Evolutionary conservation across 2,329 filamentous ascomycete genomes (phyloP).

Genomic region (Apiospora pterosperma): DNA sequence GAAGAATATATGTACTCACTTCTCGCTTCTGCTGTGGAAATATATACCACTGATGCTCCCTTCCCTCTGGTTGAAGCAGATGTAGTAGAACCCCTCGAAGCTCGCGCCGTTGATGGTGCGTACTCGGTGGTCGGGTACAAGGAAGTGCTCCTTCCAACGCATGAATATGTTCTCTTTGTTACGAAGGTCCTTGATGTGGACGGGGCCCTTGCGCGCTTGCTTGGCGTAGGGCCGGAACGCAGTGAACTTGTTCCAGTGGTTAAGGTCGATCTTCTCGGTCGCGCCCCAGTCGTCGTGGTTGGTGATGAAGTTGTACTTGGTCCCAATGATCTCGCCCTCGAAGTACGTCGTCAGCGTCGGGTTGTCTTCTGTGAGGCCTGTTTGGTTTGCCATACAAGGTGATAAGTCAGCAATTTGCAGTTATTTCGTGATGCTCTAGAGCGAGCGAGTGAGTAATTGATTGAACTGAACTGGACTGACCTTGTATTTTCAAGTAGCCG

Average conservation of each 20-base stretch:
- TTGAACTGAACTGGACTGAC: conserved; percentile 42
- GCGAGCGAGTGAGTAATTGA: background rate
- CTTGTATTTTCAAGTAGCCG: conserved; percentile 93
- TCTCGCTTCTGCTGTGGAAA: conserved; percentile 97
- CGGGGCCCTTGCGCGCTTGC: conserved; percentile 52
- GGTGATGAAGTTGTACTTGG: conserved; percentile 91
- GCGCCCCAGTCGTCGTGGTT: conserved; percentile 89
- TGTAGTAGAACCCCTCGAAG: conserved; percentile 98
- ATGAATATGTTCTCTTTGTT: conserved; percentile 92
- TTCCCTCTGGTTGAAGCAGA: conserved; percentile 91
- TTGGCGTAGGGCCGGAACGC: conserved; percentile 76
- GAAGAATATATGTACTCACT: conserved; percentile 54
- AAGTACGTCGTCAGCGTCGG: conserved; percentile 98
- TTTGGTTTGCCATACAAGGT: background rate
- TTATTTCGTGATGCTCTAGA: background rate
- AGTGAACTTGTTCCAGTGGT: conserved; percentile 88
- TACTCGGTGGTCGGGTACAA: conserved; percentile 92
- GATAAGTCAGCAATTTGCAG: background rate
- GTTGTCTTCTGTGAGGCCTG: conserved; percentile 91
- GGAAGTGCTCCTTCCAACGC: conserved; percentile 98
- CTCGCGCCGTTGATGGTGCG: conserved; percentile 89
- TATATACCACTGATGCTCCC: conserved; percentile 92
- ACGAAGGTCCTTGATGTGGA: conserved; percentile 63
- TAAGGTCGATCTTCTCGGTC: conserved; percentile 84
- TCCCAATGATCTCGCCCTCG: conserved; percentile 95